Evolutionary conservation across 1,284 basidiomycete genomes (phyloP).

Genomic region (Fomes fomentarius): DNA sequence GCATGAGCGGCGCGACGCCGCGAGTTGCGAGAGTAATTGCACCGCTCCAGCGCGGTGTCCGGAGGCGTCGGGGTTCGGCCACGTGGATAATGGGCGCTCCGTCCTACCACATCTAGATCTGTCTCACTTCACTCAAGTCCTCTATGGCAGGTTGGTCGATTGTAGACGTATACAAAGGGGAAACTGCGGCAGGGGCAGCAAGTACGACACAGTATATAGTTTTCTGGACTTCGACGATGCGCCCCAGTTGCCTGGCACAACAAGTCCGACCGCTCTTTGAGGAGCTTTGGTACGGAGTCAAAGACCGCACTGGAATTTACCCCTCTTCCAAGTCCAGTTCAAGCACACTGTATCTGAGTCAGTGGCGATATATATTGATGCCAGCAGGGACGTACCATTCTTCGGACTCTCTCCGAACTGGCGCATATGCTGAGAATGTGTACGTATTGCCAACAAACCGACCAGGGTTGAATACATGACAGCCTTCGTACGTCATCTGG

Average conservation of each 20-base stretch:
- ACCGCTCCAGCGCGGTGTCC: constrained; percentile 6
- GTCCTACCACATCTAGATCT: no score
- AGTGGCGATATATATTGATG: not conserved
- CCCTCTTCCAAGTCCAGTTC: constrained; percentile 19
- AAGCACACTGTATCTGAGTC: constrained; percentile 20
- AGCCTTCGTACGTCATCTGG: constrained; percentile 96
- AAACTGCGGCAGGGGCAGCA: no score
- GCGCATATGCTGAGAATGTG: constrained; percentile 88
- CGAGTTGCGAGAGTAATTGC: no score
- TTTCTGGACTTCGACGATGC: no score
- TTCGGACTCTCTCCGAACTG: constrained; percentile 75
- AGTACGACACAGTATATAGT: no score
- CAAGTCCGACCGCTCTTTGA: no score
- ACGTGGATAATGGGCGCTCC: constrained; percentile 7
- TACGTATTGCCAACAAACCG: constrained; percentile 81
- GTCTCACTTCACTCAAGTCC: no score
- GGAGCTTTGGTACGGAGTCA: not conserved
- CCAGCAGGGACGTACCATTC: constrained; percentile 57
- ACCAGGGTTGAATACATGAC: constrained; percentile 99
- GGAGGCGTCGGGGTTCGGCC: constrained; percentile 14
- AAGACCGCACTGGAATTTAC: not conserved
- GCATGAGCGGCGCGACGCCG: no score
- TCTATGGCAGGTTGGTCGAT: no score
- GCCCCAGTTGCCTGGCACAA: no score
- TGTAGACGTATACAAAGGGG: no score